These are phyloP conservation scores for Leccinum pachyderme DNA, from an alignment of 1,284 basidiomycete genomes.

Conservation along the genomic window DNA sequence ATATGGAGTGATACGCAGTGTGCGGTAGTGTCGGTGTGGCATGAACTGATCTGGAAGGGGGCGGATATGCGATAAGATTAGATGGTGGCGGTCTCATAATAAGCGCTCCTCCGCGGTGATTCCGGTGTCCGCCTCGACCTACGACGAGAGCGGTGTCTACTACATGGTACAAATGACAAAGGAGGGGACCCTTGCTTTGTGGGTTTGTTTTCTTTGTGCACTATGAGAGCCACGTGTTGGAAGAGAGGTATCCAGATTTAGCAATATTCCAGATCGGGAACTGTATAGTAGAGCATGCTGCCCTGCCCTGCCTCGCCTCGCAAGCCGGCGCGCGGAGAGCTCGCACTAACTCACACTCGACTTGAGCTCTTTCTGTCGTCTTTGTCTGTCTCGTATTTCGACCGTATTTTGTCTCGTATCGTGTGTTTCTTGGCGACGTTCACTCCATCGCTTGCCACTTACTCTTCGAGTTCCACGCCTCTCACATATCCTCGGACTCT, in stretches of 20 bases:
- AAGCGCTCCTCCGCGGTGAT: conserved; percentile 12
- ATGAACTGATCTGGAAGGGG: conserved; percentile 21
- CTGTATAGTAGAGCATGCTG: conserved; percentile 25
- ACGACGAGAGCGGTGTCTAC: neutral
- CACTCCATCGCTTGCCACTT: neutral
- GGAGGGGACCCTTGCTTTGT: neutral
- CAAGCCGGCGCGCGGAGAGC: conserved; percentile 29
- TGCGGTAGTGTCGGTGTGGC: conserved; percentile 6
- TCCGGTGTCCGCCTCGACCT: neutral
- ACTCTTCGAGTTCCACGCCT: neutral
- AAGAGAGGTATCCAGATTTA: conserved; percentile 25
- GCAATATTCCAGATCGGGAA: conserved; percentile 30
- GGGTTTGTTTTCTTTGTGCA: conserved; percentile 2
- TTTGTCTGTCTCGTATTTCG: neutral
- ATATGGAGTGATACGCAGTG: conserved; percentile 10
- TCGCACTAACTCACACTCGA: conserved; percentile 12
- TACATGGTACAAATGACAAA: conserved; percentile 2
- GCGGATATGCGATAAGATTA: conserved; percentile 30
- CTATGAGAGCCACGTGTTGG: conserved; percentile 28
- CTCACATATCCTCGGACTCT: conserved; percentile 4
- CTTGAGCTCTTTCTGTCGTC: neutral
- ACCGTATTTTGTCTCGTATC: neutral
- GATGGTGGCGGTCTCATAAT: conserved; percentile 15
- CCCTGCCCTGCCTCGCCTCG: conserved; percentile 29
- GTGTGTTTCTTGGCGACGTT: neutral